These are phyloP conservation scores for Monosporascus sp. DNA, from an alignment of 2,329 filamentous ascomycete genomes.

Conservation along the genomic window DNA sequence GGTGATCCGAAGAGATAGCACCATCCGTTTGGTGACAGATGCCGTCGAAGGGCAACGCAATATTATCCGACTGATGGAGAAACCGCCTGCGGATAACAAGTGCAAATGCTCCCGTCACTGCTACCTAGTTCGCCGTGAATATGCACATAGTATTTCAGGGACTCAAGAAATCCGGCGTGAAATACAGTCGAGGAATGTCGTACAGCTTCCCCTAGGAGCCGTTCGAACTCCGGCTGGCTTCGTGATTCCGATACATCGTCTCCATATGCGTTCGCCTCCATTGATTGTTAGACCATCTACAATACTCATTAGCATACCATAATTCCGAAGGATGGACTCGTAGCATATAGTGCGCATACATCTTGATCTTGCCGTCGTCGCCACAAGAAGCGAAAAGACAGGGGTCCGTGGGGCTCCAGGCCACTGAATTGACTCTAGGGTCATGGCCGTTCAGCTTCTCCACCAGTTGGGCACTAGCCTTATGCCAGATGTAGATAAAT, in stretches of 20 bases:
- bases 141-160: slow-evolving; percentile 11
- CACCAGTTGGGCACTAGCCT: slow-evolving; percentile 69
- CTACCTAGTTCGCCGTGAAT: too few relatives aligned
- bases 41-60: too few relatives aligned
- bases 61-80: too few relatives aligned
- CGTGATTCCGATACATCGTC: slow-evolving; percentile 4
- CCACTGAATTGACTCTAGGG: slow-evolving; percentile 76
- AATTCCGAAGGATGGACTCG: too few relatives aligned
- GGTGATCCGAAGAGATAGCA: too few relatives aligned
- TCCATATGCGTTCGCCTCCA: slow-evolving; percentile 18
- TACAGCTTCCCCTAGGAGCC: slow-evolving; percentile 8
- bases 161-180: slow-evolving; percentile 5
- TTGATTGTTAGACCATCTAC: slow-evolving; percentile 33
- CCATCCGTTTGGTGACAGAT: too few relatives aligned
- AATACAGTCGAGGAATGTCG: not conserved
- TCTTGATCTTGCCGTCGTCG: slow-evolving; percentile 78
- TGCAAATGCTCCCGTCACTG: slow-evolving; percentile 3
- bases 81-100: slow-evolving; percentile 4
- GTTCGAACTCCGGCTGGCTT: slow-evolving; percentile 14
- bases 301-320: slow-evolving; percentile 10
- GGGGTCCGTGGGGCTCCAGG: slow-evolving; percentile 82
- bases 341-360: slow-evolving; percentile 51
- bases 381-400: slow-evolving; percentile 86
- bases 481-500: slow-evolving; percentile 84
- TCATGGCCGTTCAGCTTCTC: slow-evolving; percentile 72